Evolutionary conservation across 192 early-diverging fungal genomes (phyloP).

Genomic region (Linnemannia zychae): DNA sequence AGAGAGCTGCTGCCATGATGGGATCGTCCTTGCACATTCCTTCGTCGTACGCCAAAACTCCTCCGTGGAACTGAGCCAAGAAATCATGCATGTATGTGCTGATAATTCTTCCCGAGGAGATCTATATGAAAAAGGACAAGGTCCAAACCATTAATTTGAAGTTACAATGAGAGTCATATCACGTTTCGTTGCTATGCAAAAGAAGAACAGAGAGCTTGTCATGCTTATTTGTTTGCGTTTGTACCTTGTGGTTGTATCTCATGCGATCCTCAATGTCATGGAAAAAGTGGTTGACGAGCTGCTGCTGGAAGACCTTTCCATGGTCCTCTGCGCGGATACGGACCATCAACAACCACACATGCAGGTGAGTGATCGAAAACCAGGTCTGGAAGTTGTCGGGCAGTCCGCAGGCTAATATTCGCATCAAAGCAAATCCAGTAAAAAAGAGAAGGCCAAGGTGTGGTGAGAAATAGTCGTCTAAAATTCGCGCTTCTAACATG

Average conservation of each 20-base stretch:
- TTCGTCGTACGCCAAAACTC: slow-evolving; percentile 93
- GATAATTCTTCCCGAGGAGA: slow-evolving; percentile 80
- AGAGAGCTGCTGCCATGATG: slow-evolving; percentile 90
- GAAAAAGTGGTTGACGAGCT: slow-evolving; percentile 90
- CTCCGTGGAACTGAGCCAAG: slow-evolving; percentile 88
- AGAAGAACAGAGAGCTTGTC: too few species aligned
- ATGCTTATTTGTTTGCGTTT: background rate
- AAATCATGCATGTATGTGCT: slow-evolving; percentile 84
- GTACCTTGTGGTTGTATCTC: slow-evolving; percentile 80
- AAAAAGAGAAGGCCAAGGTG: background rate
- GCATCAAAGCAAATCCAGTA: background rate
- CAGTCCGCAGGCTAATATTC: slow-evolving; percentile 68
- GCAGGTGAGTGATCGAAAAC: slow-evolving; percentile 91
- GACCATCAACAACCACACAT: slow-evolving; percentile 95
- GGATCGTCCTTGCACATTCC: slow-evolving; percentile 89
- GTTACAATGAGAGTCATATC: too few species aligned
- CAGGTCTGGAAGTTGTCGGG: slow-evolving; percentile 95
- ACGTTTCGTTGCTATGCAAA: too few species aligned
- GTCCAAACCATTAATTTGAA: background rate
- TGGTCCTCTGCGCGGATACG: slow-evolving; percentile 78
- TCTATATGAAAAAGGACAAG: slow-evolving; percentile 49
- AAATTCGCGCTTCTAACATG: too few species aligned
- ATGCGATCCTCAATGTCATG: slow-evolving; percentile 90
- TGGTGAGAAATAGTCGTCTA: background rate
- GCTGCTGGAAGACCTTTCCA: slow-evolving; percentile 88